phyloP scores from a whole-genome alignment of 306 rosid species.

The Inga laurina region DNA sequence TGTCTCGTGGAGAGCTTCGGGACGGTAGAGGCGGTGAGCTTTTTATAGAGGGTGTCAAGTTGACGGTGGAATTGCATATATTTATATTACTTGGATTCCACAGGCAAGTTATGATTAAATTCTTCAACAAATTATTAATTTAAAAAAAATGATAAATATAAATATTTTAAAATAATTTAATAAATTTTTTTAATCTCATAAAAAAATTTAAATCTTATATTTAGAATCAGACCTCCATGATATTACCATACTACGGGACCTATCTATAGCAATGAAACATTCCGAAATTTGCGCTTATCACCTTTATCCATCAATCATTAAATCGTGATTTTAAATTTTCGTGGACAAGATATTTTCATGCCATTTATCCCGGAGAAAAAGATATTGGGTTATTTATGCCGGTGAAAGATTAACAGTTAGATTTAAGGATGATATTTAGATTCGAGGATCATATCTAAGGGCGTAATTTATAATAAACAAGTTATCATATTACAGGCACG shows the following conservation, averaged over 20 bases:
- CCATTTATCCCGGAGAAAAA: background rate
- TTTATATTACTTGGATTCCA: background rate
- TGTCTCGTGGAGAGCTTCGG: background rate
- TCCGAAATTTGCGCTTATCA: background rate
- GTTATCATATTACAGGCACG: too few relatives aligned
- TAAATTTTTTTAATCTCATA: too few relatives aligned
- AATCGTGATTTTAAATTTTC: background rate
- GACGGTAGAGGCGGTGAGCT: background rate
- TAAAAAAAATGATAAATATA: too few relatives aligned
- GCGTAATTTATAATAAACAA: too few relatives aligned
- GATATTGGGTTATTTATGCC: background rate
- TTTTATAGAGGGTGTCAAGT: constrained; percentile 37
- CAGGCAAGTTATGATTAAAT: too few relatives aligned
- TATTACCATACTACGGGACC: too few relatives aligned
- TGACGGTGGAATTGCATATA: background rate
- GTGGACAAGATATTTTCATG: background rate
- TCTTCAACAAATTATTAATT: too few relatives aligned
- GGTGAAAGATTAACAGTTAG: background rate
- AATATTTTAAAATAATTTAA: too few relatives aligned
- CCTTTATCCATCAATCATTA: background rate
- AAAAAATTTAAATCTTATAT: too few relatives aligned
- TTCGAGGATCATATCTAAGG: too few relatives aligned
- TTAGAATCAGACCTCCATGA: too few relatives aligned
- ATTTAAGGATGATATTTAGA: background rate
- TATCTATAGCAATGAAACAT: background rate